Conservation (phyloP, 768 basidiomycete genomes). For the Amyloporia xantha region DNA sequence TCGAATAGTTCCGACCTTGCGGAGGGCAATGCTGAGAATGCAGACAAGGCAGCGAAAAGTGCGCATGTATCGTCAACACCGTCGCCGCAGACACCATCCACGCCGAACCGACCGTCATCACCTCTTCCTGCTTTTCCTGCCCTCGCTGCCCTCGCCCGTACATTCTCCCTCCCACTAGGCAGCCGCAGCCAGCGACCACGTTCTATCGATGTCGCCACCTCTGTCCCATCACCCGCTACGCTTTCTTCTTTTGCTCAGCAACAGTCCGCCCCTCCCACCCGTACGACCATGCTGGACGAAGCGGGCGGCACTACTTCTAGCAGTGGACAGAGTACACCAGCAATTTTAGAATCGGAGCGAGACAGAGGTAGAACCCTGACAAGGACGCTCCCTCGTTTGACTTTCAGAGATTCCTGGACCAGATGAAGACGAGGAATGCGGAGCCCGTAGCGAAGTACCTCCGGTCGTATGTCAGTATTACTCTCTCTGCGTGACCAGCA, state of each 20-base stretch:
- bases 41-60: background rate
- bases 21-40: too few relatives aligned
- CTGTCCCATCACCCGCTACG: constrained; percentile 51
- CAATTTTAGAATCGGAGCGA: constrained; percentile 9
- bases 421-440: constrained; percentile 82
- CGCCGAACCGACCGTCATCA: constrained; percentile 23
- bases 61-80: constrained; percentile 1
- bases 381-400: constrained; percentile 59
- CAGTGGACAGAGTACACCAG: constrained; percentile 18
- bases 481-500: background rate
- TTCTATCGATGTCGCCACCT: constrained; percentile 54
- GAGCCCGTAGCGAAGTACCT: constrained; percentile 95
- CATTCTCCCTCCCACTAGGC: constrained; percentile 48
- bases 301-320: constrained; percentile 3
- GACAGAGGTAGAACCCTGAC: constrained; percentile 19
- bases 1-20: too few relatives aligned
- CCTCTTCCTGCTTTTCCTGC: constrained; percentile 50
- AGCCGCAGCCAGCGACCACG: constrained; percentile 40
- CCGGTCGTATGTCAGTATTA: constrained; percentile 67
- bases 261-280: constrained; percentile 25
- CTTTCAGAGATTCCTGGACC: constrained; percentile 91
- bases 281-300: background rate
- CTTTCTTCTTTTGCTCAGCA: constrained; percentile 49
- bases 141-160: constrained; percentile 59
- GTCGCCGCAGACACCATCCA: constrained; percentile 23